Percentiles rank a stretch among this genome's conserved stretches.
Evolutionary conservation across 2,329 filamentous ascomycete species (phyloP).

Genomic region (Epichloe bromicola): DNA sequence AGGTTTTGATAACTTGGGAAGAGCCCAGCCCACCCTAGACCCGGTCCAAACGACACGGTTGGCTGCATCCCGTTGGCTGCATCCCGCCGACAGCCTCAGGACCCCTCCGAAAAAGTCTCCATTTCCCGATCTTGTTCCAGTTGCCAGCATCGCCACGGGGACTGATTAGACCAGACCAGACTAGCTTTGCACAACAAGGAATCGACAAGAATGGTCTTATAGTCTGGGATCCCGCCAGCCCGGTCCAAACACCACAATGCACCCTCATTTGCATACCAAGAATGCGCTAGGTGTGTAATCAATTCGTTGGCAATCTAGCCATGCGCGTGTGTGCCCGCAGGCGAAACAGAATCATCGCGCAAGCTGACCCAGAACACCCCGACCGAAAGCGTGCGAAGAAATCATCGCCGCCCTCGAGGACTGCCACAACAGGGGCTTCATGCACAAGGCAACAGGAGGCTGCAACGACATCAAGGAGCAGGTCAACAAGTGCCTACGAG

Average conservation of each 20-base stretch:
- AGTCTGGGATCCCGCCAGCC: background rate
- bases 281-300: slow-evolving; percentile 61
- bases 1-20: background rate
- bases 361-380: background rate
- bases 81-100: background rate
- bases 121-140: background rate
- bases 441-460: slow-evolving; percentile 81
- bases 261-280: slow-evolving; percentile 92
- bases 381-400: slow-evolving; percentile 69
- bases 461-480: slow-evolving; percentile 79
- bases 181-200: background rate
- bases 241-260: slow-evolving; percentile 47
- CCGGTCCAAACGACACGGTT: background rate
- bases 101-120: background rate
- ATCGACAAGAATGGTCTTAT: background rate
- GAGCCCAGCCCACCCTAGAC: background rate
- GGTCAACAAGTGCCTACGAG: slow-evolving; percentile 74
- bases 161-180: no score
- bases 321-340: background rate
- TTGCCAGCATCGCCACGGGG: background rate
- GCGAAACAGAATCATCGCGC: background rate
- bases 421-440: slow-evolving; percentile 83
- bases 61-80: background rate
- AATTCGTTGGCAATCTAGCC: background rate
- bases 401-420: slow-evolving; percentile 90